Conservation (phyloP, 345 rosid genomes). For the Boechera stricta region DNA sequence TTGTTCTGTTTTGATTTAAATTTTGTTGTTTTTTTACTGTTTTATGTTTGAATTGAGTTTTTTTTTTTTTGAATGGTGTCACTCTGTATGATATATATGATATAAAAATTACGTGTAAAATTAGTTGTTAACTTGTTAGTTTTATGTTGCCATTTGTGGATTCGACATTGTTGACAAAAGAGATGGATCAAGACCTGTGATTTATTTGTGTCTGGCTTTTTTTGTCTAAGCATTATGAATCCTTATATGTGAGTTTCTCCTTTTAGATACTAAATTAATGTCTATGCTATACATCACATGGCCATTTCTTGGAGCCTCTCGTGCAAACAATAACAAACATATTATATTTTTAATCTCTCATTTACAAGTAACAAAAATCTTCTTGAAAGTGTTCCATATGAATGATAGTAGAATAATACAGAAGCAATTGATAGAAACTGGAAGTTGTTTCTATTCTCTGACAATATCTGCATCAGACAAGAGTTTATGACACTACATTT, state of each 20-base stretch:
- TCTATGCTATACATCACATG: not conserved
- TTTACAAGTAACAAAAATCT: not conserved
- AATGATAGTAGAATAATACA: not conserved
- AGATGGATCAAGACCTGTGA: not conserved
- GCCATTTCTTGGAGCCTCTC: not conserved
- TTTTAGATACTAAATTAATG: not conserved
- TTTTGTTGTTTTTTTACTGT: no score
- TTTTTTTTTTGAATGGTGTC: no score
- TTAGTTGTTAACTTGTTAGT: no score
- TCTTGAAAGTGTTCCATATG: not conserved
- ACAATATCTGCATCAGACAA: not conserved
- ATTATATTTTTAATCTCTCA: not conserved
- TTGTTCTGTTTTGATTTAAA: no score
- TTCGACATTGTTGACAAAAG: not conserved
- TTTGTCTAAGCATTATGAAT: not conserved
- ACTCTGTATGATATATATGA: no score
- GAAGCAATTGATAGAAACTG: not conserved
- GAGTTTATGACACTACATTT: no score
- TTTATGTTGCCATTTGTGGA: no score
- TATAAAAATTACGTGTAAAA: no score
- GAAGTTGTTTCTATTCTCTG: no score
- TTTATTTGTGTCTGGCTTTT: not conserved
- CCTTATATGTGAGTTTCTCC: conserved; percentile 5
- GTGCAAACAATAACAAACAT: not conserved
- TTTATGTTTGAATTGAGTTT: no score